Percentiles rank a stretch among this genome's conserved stretches.
These are phyloP conservation scores for Xylariaceae sp. DNA, from an alignment of 2,329 filamentous ascomycete species.

Conservation along the genomic window DNA sequence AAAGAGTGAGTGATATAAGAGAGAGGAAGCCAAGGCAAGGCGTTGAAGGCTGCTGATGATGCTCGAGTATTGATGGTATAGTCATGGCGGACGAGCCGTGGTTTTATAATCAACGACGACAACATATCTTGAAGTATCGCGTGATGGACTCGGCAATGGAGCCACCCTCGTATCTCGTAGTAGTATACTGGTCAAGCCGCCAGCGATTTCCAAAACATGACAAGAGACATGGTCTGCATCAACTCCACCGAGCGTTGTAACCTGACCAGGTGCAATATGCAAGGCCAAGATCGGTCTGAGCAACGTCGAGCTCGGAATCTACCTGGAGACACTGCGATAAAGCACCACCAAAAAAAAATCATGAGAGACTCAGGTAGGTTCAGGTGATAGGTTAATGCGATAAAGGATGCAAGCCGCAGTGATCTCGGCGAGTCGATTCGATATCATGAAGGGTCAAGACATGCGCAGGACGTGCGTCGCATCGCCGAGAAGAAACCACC, in stretches of 20 bases:
- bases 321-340: neutral
- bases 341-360: neutral
- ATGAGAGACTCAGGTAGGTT: neutral
- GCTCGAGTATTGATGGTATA: neutral
- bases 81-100: neutral
- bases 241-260: neutral
- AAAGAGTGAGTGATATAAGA: constrained; percentile 6
- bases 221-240: neutral
- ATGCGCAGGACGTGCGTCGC: too few relatives aligned
- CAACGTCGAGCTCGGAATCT: neutral
- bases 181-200: too few relatives aligned
- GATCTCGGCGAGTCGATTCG: constrained; percentile 9
- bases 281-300: neutral
- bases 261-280: neutral
- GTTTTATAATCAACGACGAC: constrained; percentile 9
- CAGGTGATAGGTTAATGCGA: constrained; percentile 2
- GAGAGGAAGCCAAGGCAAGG: constrained; percentile 3
- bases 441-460: constrained; percentile 15
- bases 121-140: neutral
- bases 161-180: too few relatives aligned
- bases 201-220: neutral
- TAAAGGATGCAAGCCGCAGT: constrained; percentile 9
- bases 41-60: constrained; percentile 11
- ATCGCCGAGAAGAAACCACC: too few relatives aligned
- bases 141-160: too few relatives aligned